A percentile compares a stretch with the other conserved stretches of the same genome.
Conservation (phyloP, 139 green algal species). For the Tetraselmis chui region DNA sequence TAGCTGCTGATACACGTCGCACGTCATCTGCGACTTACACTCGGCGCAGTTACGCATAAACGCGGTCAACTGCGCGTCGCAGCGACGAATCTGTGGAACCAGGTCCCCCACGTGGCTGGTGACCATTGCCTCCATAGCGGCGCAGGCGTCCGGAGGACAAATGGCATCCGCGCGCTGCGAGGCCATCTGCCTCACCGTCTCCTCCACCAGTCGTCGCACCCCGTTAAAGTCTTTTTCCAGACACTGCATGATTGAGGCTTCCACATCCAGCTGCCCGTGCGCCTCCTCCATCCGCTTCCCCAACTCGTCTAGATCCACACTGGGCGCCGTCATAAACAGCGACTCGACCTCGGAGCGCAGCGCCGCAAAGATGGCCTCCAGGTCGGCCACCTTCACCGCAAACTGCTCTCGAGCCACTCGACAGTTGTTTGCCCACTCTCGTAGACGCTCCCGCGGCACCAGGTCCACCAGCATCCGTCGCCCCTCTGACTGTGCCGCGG, state of each 20-base stretch:
- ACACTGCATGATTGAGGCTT: constrained; percentile 15
- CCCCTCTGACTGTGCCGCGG: constrained; percentile 23
- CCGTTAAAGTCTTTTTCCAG: constrained; percentile 45
- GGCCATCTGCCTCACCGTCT: constrained; percentile 44
- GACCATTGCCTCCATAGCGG: constrained; percentile 74
- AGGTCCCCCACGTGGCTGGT: constrained; percentile 53
- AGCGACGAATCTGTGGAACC: constrained; percentile 38
- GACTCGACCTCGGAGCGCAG: constrained; percentile 74
- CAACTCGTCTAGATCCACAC: constrained; percentile 67
- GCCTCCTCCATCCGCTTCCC: constrained; percentile 31
- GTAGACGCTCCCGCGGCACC: constrained; percentile 45
- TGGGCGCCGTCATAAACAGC: constrained; percentile 69
- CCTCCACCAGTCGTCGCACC: constrained; percentile 56
- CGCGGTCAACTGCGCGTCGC: constrained; percentile 17
- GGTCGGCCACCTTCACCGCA: constrained; percentile 59
- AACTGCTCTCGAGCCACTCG: constrained; percentile 48
- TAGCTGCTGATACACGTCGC: constrained; percentile 71
- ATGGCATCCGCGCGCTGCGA: constrained; percentile 3
- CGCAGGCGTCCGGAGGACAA: constrained; percentile 51
- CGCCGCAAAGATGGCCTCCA: constrained; percentile 53
- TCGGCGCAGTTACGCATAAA: constrained; percentile 30
- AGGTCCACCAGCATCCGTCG: constrained; percentile 50
- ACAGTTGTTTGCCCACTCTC: constrained; percentile 56
- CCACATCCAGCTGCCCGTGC: constrained; percentile 17
- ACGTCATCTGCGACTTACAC: constrained; percentile 63